Conservation (phyloP, 768 basidiomycete species). For the Cystobasidium tubakii region DNA sequence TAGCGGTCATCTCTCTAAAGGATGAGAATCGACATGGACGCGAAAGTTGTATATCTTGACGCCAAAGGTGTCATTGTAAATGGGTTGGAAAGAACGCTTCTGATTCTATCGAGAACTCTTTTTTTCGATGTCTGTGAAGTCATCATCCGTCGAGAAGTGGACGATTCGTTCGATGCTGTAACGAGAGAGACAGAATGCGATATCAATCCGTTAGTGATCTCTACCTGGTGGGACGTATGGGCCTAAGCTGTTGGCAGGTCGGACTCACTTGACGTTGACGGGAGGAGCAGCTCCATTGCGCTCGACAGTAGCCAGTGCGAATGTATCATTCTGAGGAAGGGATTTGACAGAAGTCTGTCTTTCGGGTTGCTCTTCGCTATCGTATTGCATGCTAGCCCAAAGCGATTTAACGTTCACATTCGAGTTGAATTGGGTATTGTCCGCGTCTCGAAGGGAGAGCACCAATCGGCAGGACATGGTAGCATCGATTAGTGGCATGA, state of each 20-base stretch:
- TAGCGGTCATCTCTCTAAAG: too few relatives aligned
- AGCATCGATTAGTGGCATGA: conserved; percentile 1
- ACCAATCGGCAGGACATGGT: conserved; percentile 8
- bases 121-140: conserved; percentile 3
- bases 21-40: too few relatives aligned
- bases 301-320: background rate
- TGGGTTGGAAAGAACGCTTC: too few relatives aligned
- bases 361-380: background rate
- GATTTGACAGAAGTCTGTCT: background rate
- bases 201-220: too few relatives aligned
- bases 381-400: conserved; percentile 3
- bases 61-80: too few relatives aligned
- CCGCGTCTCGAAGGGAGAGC: conserved; percentile 5
- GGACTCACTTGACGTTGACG: background rate
- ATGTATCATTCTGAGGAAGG: background rate
- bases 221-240: too few relatives aligned
- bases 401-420: conserved; percentile 9
- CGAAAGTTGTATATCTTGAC: too few relatives aligned
- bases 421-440: conserved; percentile 7
- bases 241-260: too few relatives aligned
- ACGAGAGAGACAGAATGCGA: too few relatives aligned
- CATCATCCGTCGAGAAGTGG: conserved; percentile 2
- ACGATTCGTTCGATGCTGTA: conserved; percentile 1
- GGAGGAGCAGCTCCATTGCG: background rate
- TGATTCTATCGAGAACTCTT: background rate